Conservation (phyloP, 2,329 filamentous ascomycete genomes). For the Fusarium sp. region DNA sequence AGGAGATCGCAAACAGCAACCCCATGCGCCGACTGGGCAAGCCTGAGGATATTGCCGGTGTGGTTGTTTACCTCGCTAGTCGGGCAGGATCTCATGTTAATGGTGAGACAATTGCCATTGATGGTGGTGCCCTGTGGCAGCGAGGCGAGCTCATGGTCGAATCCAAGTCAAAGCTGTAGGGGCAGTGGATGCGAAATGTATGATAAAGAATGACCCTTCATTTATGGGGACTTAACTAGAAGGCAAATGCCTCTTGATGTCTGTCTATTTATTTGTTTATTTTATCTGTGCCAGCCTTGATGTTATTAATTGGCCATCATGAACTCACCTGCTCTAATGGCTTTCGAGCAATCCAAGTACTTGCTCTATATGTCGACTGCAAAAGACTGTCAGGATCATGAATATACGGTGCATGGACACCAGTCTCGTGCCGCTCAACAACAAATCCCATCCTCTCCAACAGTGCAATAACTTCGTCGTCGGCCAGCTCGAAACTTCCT, state of each 20-base stretch:
- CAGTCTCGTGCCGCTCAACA: conserved; percentile 70
- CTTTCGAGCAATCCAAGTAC: conserved; percentile 88
- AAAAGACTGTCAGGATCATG: conserved; percentile 87
- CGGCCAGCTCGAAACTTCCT: conserved; percentile 87
- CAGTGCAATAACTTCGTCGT: conserved; percentile 85
- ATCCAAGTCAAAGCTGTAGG: conserved; percentile 54
- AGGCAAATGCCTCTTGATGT: not conserved
- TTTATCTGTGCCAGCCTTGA: not conserved
- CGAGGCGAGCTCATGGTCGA: conserved; percentile 55
- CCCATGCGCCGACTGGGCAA: conserved; percentile 74
- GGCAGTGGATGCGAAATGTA: conserved; percentile 10
- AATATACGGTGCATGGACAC: conserved; percentile 82
- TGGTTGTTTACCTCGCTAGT: conserved; percentile 77
- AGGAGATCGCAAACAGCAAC: conserved; percentile 66
- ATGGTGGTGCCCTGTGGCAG: conserved; percentile 71
- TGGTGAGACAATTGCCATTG: conserved; percentile 73
- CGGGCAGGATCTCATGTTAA: conserved; percentile 77
- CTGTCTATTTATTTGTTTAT: not conserved
- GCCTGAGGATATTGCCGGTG: conserved; percentile 82
- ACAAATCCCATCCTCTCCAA: conserved; percentile 80
- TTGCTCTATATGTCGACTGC: conserved; percentile 81
- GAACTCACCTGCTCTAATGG: conserved; percentile 36
- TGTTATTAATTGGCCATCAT: not conserved
- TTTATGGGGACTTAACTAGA: not conserved
- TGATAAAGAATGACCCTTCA: conserved; percentile 1